These are phyloP conservation scores for Lichtheimia ornata DNA, from an alignment of 371 early-diverging fungal genomes.

Conservation along the genomic window DNA sequence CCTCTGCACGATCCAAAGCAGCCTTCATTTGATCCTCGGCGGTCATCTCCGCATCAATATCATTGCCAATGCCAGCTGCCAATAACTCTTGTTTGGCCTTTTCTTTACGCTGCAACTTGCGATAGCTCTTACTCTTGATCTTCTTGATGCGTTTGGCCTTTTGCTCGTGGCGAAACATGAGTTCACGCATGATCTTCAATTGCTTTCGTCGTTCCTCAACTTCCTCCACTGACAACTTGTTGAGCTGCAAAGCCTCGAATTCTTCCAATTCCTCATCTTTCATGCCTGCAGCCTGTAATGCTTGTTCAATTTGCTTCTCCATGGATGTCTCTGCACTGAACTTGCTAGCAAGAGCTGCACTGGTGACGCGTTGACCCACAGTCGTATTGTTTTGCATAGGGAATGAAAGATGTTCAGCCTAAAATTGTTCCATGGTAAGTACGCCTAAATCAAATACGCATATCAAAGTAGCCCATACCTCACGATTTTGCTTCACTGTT, in stretches of 20 bases:
- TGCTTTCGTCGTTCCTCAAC: conserved; percentile 76
- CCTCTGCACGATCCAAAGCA: conserved; percentile 82
- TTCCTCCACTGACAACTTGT: conserved; percentile 80
- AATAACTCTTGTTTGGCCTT: conserved; percentile 45
- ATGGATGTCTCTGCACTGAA: conserved; percentile 66
- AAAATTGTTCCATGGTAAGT: conserved; percentile 1
- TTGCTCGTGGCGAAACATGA: conserved; percentile 91
- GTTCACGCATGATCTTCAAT: conserved; percentile 86
- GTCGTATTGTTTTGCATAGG: conserved; percentile 48
- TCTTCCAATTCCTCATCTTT: conserved; percentile 77
- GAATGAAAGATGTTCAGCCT: conserved; percentile 83
- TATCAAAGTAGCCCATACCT: conserved; percentile 19
- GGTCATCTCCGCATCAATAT: conserved; percentile 72
- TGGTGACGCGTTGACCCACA: conserved; percentile 40
- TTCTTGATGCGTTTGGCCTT: conserved; percentile 92
- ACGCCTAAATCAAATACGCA: background rate
- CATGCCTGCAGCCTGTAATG: conserved; percentile 74
- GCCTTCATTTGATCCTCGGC: conserved; percentile 64
- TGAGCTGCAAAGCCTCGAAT: conserved; percentile 83
- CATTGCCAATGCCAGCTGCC: conserved; percentile 11
- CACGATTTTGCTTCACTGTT: conserved; percentile 80
- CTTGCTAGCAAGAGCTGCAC: conserved; percentile 60
- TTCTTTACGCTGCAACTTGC: conserved; percentile 81
- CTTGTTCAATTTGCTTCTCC: conserved; percentile 77
- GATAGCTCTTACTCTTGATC: conserved; percentile 95